Evolutionary conservation across 2,329 filamentous ascomycete genomes (phyloP), one percentile per base, ranked within the genome.

Genomic region (Fusarium sambucinum): DNA sequence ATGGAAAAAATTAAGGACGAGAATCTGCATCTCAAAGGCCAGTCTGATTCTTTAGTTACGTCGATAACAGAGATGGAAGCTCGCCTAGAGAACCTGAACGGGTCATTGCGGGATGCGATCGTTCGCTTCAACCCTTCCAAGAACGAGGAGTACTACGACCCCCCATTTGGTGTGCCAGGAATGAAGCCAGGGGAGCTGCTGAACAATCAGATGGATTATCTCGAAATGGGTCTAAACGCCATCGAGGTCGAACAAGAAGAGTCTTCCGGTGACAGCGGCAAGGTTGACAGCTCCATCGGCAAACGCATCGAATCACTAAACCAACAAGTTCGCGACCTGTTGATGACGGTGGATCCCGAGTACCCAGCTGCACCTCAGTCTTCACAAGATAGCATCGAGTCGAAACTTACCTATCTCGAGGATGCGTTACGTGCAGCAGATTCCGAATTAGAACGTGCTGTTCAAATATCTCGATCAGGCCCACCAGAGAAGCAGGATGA

Each of bases 401-500:
- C 88, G 27, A 93, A 96, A 71, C 80, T 94, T 41, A 80, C 83
- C 46, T 92, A 92, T 71, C 83, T 94, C 66, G 86, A 92, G 66
- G 82, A 87, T 29, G 86, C 85, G 4, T 77, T 93, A 51, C 81
- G 83, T 40, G 80, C 80, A 10, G 73, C 88, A 5, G 83, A 85
- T 50, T 72, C 77, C 9, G 80, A 84, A 47, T 65, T 86, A n/a
- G 74, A 76, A 21, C 79, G 76, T 40, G 78, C 76, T 32, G 65
- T 76, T 21, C 57, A 66, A 25, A 40, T 47, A 17, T 74, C 82
- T 16, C 65, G 73, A 21, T 73, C 77, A 6, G 76, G 68, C 17
- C 68, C 74, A 17, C 74, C 71, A 9, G 75, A 40, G 33, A 65
- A 62, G 5, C 72, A 68, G 33, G 69, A 72, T 37, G 63, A 79